Conservation (phyloP, 345 rosid species). For the Gossypium arboreum region DNA sequence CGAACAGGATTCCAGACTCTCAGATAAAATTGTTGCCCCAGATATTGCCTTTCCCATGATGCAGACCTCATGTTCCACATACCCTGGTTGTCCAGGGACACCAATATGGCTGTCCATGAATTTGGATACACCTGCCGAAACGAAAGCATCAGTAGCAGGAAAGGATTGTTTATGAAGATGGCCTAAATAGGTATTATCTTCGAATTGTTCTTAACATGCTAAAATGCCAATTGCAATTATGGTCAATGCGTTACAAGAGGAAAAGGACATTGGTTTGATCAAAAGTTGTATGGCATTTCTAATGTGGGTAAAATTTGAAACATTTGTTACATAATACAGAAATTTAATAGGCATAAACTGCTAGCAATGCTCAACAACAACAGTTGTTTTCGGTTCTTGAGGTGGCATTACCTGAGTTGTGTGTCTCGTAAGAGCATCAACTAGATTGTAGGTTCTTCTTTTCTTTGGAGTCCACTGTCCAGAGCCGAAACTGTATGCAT, state of each 20-base stretch:
- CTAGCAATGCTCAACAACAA: background rate
- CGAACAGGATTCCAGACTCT: slow-evolving; percentile 60
- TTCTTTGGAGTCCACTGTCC: slow-evolving; percentile 65
- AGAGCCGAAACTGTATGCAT: slow-evolving; percentile 50
- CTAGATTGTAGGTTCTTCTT: slow-evolving; percentile 61
- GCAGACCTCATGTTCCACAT: slow-evolving; percentile 99
- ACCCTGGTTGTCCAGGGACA: slow-evolving; percentile 87
- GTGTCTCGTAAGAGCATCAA: slow-evolving; percentile 70
- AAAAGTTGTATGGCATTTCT: too few relatives aligned
- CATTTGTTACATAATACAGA: background rate
- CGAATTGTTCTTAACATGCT: too few relatives aligned
- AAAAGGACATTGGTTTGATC: too few relatives aligned
- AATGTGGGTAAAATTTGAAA: too few relatives aligned
- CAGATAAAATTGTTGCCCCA: slow-evolving; percentile 84
- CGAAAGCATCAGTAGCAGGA: background rate
- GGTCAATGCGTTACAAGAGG: too few relatives aligned
- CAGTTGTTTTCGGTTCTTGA: background rate
- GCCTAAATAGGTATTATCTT: background rate
- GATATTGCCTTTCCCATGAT: slow-evolving; percentile 79
- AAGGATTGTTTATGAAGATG: background rate
- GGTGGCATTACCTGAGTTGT: slow-evolving; percentile 64
- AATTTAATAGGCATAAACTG: background rate
- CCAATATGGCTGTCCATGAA: slow-evolving; percentile 74
- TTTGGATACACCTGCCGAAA: slow-evolving; percentile 71
- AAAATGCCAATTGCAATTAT: too few relatives aligned